phyloP scores from a whole-genome alignment of 208 protist species.

The Lotmaria passim region DNA sequence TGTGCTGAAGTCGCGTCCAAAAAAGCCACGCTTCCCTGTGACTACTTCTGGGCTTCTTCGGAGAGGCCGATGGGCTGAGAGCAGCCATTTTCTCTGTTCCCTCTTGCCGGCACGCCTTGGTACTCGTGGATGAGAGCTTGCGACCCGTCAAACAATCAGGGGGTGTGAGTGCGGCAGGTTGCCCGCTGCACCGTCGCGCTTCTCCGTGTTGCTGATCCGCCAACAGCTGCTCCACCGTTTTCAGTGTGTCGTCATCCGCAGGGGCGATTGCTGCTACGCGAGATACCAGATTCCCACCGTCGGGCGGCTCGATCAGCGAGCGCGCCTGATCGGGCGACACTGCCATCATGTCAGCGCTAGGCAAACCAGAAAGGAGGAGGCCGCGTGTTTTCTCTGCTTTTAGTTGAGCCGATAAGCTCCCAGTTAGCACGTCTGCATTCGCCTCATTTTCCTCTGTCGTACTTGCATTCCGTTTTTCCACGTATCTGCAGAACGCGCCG shows the following conservation, averaged over 20 bases:
- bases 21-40: constrained; percentile 5
- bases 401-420: neutral
- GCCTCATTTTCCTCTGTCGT: neutral
- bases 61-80: neutral
- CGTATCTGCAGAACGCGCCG: constrained; percentile 3
- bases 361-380: no score
- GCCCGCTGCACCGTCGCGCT: no score
- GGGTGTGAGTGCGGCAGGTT: neutral
- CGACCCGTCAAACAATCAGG: no score
- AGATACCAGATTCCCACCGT: neutral
- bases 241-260: neutral
- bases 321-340: constrained; percentile 3
- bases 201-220: neutral
- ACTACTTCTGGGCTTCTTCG: neutral
- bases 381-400: neutral
- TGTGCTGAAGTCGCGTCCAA: constrained; percentile 11
- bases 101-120: no score
- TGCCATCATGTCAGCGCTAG: neutral
- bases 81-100: neutral
- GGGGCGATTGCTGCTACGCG: neutral
- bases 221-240: neutral
- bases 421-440: neutral
- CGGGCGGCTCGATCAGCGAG: neutral
- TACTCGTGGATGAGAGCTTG: no score
- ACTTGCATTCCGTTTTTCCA: constrained; percentile 7